Conservation (phyloP, 2,329 filamentous ascomycete species). For the Aspergillus novoparasiticus region DNA sequence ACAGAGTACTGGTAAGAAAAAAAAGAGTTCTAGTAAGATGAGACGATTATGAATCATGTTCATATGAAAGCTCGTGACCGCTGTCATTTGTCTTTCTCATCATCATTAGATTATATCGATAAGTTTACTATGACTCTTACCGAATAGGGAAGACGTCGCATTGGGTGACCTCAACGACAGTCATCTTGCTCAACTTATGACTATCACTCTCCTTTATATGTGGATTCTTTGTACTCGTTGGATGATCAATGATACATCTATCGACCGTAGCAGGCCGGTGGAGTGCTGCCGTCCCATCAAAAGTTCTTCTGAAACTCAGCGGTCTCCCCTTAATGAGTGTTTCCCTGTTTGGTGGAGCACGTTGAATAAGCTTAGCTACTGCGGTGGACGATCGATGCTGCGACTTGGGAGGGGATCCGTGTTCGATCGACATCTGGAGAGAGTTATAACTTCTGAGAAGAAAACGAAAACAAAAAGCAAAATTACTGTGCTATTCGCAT, state of each 20-base stretch:
- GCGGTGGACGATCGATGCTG: slow-evolving; percentile 16
- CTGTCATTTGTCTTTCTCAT: background rate
- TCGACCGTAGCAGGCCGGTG: background rate
- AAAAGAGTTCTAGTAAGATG: background rate
- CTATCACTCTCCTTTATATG: background rate
- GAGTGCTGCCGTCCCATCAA: background rate
- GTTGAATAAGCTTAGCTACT: slow-evolving; percentile 25
- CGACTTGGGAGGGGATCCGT: slow-evolving; percentile 10
- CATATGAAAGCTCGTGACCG: background rate
- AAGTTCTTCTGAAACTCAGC: slow-evolving; percentile 16
- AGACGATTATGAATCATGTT: background rate
- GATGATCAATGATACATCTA: background rate
- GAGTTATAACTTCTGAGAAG: background rate
- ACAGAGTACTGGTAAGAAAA: too few species aligned
- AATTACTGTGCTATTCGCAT: background rate
- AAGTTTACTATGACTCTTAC: background rate
- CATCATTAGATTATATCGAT: background rate
- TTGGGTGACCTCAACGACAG: background rate
- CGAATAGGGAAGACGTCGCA: background rate
- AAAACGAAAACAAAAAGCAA: background rate
- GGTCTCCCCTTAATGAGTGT: slow-evolving; percentile 4
- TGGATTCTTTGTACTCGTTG: background rate
- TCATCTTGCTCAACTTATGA: background rate
- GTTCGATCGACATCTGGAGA: slow-evolving; percentile 9
- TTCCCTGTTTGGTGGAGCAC: slow-evolving; percentile 23